Conservation (phyloP, 768 basidiomycete genomes). For the Tulasnella sp. region DNA sequence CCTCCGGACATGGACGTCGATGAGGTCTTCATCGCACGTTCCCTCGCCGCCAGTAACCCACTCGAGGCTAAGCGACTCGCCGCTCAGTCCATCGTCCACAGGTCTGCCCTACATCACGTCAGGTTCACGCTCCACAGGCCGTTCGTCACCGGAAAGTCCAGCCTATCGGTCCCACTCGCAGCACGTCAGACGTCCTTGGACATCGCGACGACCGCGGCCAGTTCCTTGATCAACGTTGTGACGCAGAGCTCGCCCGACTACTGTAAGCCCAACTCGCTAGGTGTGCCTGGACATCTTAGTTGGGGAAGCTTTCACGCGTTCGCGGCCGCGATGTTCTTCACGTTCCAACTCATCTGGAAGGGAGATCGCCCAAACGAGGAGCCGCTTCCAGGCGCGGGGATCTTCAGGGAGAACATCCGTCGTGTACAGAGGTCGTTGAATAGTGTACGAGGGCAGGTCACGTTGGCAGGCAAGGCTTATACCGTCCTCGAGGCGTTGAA, state of each 20-base stretch:
- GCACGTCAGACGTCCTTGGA: conserved; percentile 32
- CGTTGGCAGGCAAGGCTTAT: neutral
- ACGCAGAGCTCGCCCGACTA: conserved; percentile 68
- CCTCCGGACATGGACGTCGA: conserved; percentile 65
- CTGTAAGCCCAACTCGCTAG: conserved; percentile 51
- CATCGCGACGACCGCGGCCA: conserved; percentile 63
- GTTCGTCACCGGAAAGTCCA: conserved; percentile 37
- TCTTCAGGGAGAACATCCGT: conserved; percentile 65
- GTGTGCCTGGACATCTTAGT: conserved; percentile 72
- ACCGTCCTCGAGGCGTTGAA: neutral
- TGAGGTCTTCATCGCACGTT: conserved; percentile 58
- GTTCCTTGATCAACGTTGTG: conserved; percentile 66
- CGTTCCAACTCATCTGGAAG: conserved; percentile 74
- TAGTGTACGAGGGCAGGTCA: neutral
- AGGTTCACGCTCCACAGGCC: conserved; percentile 78
- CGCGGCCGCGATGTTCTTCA: conserved; percentile 82
- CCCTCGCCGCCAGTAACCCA: conserved; percentile 24
- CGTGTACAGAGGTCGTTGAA: conserved; percentile 29
- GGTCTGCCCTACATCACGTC: conserved; percentile 57
- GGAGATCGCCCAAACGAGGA: conserved; percentile 41
- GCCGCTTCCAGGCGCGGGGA: conserved; percentile 45
- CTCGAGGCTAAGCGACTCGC: conserved; percentile 37
- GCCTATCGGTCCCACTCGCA: conserved; percentile 18
- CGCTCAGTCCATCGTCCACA: conserved; percentile 55
- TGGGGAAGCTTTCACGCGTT: conserved; percentile 80